These are phyloP conservation scores for Cylindrotheca closterium DNA, from an alignment of 108 stramenopile species.

Conservation along the genomic window DNA sequence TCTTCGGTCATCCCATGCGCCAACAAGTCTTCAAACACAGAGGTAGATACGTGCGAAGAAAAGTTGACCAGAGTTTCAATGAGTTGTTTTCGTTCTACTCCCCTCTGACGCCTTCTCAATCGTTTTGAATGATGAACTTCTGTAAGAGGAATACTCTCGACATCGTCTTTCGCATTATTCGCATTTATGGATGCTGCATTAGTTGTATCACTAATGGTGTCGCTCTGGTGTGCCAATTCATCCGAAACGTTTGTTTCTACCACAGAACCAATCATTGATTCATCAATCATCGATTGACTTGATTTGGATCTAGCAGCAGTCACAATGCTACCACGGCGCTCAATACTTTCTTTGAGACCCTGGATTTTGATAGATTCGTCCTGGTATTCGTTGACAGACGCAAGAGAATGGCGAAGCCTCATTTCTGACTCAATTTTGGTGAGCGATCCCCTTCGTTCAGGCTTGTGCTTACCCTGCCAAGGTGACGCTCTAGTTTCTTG, in stretches of 20 bases:
- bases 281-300: background rate
- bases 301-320: too few species aligned
- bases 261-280: background rate
- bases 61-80: constrained; percentile 3
- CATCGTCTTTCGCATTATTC: background rate
- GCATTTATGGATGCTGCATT: background rate
- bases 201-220: background rate
- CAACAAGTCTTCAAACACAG: constrained; percentile 2
- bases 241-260: constrained; percentile 1
- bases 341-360: background rate
- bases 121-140: background rate
- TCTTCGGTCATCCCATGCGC: background rate
- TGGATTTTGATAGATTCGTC: background rate
- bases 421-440: background rate
- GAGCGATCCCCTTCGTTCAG: background rate
- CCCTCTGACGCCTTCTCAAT: background rate
- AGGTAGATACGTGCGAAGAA: background rate
- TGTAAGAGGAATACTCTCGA: background rate
- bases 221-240: background rate
- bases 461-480: background rate
- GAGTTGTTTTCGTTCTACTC: constrained; percentile 1
- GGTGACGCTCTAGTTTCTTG: too few species aligned
- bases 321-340: background rate
- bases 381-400: background rate
- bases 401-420: background rate